These are phyloP conservation scores for Populus ilicifolia DNA, from an alignment of 345 rosid genomes.

Conservation along the genomic window DNA sequence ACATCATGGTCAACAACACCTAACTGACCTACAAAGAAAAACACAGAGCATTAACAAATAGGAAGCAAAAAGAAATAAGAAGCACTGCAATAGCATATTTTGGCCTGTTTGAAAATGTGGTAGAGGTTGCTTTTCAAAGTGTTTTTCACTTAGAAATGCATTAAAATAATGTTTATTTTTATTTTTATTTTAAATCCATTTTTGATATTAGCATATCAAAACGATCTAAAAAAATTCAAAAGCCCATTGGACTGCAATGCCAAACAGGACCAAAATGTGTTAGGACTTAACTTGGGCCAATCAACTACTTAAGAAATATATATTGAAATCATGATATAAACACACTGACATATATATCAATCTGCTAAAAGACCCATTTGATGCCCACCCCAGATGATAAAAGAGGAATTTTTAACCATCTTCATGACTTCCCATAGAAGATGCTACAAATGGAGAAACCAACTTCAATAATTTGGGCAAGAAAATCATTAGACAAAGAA, in stretches of 20 bases:
- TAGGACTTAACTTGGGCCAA: no score
- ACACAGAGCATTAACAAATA: neutral
- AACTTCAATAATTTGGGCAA: neutral
- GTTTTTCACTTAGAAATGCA: no score
- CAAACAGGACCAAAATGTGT: no score
- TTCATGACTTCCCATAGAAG: neutral
- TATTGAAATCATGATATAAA: neutral
- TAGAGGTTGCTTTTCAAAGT: no score
- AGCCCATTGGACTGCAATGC: no score
- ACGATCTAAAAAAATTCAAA: no score
- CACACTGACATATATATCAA: neutral
- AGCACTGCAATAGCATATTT: neutral
- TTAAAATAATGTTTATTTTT: no score
- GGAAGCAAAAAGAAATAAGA: neutral
- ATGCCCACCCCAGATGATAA: neutral
- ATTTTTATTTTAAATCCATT: no score
- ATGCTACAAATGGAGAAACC: neutral
- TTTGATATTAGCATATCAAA: no score
- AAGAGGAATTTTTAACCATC: neutral
- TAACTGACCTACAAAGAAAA: slow-evolving; percentile 53
- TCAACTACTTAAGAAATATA: no score
- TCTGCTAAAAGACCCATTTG: neutral
- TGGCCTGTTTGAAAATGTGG: no score
- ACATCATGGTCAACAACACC: slow-evolving; percentile 94
- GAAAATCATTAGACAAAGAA: neutral